These are phyloP conservation scores for Herpetomonas samuelpessoai DNA, from an alignment of 208 protist species.

Conservation along the genomic window DNA sequence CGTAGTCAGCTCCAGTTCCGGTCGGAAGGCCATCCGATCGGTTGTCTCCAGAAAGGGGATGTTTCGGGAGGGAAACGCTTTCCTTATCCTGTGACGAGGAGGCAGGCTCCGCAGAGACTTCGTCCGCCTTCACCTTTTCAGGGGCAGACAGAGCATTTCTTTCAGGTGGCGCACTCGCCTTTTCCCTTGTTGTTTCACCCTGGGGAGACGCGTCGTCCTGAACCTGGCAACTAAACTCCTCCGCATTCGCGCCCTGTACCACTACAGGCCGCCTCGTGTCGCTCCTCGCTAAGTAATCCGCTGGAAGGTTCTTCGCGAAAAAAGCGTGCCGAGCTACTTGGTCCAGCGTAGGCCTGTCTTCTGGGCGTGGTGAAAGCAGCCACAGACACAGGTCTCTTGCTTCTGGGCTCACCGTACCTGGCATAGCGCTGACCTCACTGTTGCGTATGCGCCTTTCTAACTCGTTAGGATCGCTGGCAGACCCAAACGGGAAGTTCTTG, in stretches of 20 bases:
- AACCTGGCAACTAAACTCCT: conserved; percentile 69
- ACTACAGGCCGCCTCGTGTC: conserved; percentile 32
- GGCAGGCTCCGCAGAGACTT: too few species aligned
- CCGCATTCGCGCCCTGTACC: conserved; percentile 37
- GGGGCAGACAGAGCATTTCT: too few species aligned
- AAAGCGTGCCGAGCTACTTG: conserved; percentile 68
- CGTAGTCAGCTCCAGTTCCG: too few species aligned
- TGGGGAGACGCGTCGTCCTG: conserved; percentile 23
- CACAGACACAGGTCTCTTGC: conserved; percentile 55
- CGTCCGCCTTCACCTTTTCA: too few species aligned
- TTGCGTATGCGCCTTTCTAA: conserved; percentile 55
- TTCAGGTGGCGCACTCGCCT: too few species aligned
- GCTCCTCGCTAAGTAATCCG: conserved; percentile 37
- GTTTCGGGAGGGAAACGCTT: too few species aligned
- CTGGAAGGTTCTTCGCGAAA: conserved; percentile 45
- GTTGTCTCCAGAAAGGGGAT: too few species aligned
- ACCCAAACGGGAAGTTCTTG: conserved; percentile 86
- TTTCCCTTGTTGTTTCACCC: conserved; percentile 5
- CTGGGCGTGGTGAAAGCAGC: conserved; percentile 56
- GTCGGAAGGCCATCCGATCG: too few species aligned
- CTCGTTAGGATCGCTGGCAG: conserved; percentile 37
- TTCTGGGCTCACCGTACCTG: conserved; percentile 46
- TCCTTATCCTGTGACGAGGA: too few species aligned
- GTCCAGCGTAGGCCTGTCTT: conserved; percentile 61
- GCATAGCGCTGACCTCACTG: conserved; percentile 49